A percentile compares a stretch with the other conserved stretches of the same genome.
phyloP scores from a whole-genome alignment of 1,139 yeast species.

The Candida pseudoviswanathii region DNA sequence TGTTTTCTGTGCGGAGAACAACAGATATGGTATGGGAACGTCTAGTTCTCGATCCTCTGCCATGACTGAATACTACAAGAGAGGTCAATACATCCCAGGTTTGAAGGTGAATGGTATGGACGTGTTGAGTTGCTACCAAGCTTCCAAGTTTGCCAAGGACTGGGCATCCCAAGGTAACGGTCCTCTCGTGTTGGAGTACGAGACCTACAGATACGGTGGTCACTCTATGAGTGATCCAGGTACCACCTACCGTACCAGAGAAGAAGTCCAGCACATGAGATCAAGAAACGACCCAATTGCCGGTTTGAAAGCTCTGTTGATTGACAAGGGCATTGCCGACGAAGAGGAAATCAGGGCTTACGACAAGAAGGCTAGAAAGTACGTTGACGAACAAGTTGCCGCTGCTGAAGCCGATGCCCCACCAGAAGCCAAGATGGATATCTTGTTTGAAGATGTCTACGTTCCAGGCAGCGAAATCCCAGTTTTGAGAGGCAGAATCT shows the following conservation, averaged over 20 bases:
- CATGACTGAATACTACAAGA: conserved; percentile 93
- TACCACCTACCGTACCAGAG: conserved; percentile 99
- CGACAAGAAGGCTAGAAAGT: conserved; percentile 94
- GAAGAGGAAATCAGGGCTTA: conserved; percentile 93
- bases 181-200: conserved; percentile 93
- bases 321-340: conserved; percentile 82
- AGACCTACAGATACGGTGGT: conserved; percentile 99
- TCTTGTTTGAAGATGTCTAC: conserved; percentile 94
- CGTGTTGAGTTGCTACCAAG: conserved; percentile 91
- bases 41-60: conserved; percentile 97
- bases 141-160: conserved; percentile 95
- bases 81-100: conserved; percentile 99
- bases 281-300: conserved; percentile 97
- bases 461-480: conserved; percentile 94
- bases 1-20: conserved; percentile 95
- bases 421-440: conserved; percentile 94
- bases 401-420: conserved; percentile 92
- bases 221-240: conserved; percentile 99
- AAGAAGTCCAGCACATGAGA: conserved; percentile 99
- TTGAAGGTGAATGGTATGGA: conserved; percentile 99
- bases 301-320: conserved; percentile 83
- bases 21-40: conserved; percentile 99
- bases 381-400: conserved; percentile 92
- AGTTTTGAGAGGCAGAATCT: conserved; percentile 93
- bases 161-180: conserved; percentile 95